A percentile compares a stretch with the other conserved stretches of the same genome.
Conservation (phyloP, 495 filamentous ascomycete species). For the Aspergillus conjunctus region DNA sequence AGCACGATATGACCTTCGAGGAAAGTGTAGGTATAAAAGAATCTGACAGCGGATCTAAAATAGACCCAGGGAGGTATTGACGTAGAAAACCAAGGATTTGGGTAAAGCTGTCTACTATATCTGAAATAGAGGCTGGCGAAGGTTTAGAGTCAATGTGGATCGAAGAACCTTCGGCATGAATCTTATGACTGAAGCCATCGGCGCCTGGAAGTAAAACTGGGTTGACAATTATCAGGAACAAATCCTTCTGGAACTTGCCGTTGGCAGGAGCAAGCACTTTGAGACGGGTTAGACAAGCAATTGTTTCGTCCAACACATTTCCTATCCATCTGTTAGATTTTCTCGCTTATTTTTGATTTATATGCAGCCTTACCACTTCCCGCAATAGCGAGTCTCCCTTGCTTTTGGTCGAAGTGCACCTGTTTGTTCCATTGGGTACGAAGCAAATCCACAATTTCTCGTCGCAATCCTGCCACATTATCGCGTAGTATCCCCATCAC, state of each 20-base stretch:
- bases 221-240: constrained; percentile 36
- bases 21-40: constrained; percentile 68
- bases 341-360: background rate
- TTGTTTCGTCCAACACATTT: constrained; percentile 37
- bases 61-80: constrained; percentile 61
- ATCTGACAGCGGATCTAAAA: constrained; percentile 63
- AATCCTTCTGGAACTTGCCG: constrained; percentile 39
- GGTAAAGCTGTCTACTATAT: constrained; percentile 53
- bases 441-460: constrained; percentile 38
- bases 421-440: constrained; percentile 50
- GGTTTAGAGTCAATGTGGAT: constrained; percentile 35
- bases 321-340: constrained; percentile 17
- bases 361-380: constrained; percentile 27
- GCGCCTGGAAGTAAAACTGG: constrained; percentile 35
- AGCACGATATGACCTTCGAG: constrained; percentile 65
- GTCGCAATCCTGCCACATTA: constrained; percentile 35
- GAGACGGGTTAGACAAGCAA: constrained; percentile 37
- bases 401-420: constrained; percentile 55
- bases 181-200: constrained; percentile 32
- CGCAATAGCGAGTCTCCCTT: constrained; percentile 50
- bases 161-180: constrained; percentile 33
- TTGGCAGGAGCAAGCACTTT: constrained; percentile 37
- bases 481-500: constrained; percentile 40
- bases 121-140: constrained; percentile 31
- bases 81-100: constrained; percentile 66